phyloP scores from a whole-genome alignment of 495 filamentous ascomycete genomes.

The Hyaloscypha bicolor region DNA sequence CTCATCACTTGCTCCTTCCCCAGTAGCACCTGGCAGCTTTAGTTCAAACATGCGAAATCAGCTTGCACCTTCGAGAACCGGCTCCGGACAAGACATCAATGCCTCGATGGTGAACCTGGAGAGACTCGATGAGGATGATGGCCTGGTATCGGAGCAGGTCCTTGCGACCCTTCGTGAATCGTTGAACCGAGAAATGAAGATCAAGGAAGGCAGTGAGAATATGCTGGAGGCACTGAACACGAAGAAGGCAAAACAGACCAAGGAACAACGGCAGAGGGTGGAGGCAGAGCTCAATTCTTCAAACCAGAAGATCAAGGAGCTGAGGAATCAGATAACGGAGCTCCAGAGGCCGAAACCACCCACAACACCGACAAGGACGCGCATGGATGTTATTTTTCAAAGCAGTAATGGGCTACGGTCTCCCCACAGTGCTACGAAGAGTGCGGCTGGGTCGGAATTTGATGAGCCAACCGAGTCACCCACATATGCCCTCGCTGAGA shows the following conservation, averaged over 20 bases:
- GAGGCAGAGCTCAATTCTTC: conserved; percentile 90
- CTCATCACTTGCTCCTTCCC: conserved; percentile 64
- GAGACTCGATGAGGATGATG: conserved; percentile 66
- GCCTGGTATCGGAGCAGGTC: conserved; percentile 68
- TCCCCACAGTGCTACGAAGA: conserved; percentile 59
- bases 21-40: conserved; percentile 87
- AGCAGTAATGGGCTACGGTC: conserved; percentile 63
- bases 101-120: conserved; percentile 48
- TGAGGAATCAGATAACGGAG: conserved; percentile 78
- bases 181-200: conserved; percentile 93
- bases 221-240: conserved; percentile 88
- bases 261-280: conserved; percentile 83
- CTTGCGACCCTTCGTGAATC: conserved; percentile 74
- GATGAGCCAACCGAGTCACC: conserved; percentile 76
- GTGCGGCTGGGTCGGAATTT: conserved; percentile 55
- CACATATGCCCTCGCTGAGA: conserved; percentile 84
- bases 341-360: conserved; percentile 64
- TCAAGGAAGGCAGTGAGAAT: conserved; percentile 96
- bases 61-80: conserved; percentile 64
- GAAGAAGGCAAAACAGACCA: conserved; percentile 96
- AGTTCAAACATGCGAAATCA: conserved; percentile 85
- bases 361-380: conserved; percentile 66
- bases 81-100: conserved; percentile 66
- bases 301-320: conserved; percentile 84
- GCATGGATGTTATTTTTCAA: conserved; percentile 70